Conservation (phyloP, 1,139 yeast species). For the Scheffersomyces stambukii region DNA sequence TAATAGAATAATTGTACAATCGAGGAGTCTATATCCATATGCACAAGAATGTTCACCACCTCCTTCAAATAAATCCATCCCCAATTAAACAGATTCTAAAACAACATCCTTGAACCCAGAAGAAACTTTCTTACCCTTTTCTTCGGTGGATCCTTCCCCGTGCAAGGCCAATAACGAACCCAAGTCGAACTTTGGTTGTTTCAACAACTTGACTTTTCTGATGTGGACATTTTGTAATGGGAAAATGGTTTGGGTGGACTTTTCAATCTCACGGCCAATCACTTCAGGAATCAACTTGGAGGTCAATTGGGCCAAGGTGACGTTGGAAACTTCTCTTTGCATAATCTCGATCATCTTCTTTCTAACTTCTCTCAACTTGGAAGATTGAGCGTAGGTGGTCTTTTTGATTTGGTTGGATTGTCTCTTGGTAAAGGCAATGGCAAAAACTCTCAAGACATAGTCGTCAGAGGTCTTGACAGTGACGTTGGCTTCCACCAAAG, state of each 20-base stretch:
- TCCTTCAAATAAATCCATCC: too few relatives aligned
- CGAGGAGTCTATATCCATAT: too few relatives aligned
- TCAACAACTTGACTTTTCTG: conserved; percentile 51
- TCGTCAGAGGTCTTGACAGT: conserved; percentile 51
- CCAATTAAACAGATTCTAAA: conserved; percentile 45
- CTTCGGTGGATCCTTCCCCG: conserved; percentile 49
- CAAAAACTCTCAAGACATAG: conserved; percentile 47
- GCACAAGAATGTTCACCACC: too few relatives aligned
- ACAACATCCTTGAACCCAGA: conserved; percentile 51
- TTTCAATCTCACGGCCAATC: conserved; percentile 51
- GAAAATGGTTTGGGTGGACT: conserved; percentile 48
- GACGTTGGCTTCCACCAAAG: conserved; percentile 50
- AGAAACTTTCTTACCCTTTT: conserved; percentile 49
- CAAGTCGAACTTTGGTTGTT: conserved; percentile 51
- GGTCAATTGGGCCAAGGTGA: conserved; percentile 48
- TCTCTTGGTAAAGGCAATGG: conserved; percentile 53
- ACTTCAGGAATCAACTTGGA: conserved; percentile 52
- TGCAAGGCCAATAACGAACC: conserved; percentile 49
- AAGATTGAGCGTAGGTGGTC: conserved; percentile 50
- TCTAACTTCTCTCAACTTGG: conserved; percentile 50
- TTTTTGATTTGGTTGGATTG: conserved; percentile 49
- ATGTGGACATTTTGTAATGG: conserved; percentile 52
- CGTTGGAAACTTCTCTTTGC: conserved; percentile 51
- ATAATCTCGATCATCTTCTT: conserved; percentile 49
- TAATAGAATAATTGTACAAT: too few relatives aligned